Conservation (phyloP, 768 basidiomycete species). For the Termitomyces eurrhizus region DNA sequence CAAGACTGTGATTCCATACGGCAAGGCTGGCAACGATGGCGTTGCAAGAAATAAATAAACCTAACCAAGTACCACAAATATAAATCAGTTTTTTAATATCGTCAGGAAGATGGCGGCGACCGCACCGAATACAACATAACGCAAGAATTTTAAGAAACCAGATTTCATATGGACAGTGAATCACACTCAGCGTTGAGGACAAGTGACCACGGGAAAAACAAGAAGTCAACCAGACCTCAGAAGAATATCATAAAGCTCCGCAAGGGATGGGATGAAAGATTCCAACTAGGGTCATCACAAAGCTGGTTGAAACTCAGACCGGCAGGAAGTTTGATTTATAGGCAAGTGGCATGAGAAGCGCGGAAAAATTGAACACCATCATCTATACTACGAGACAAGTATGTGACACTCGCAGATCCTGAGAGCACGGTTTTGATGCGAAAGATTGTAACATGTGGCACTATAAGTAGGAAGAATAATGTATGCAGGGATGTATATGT, state of each 20-base stretch:
- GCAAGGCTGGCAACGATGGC: constrained; percentile 62
- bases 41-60: constrained; percentile 58
- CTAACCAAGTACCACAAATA: constrained; percentile 28
- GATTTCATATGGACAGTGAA: constrained; percentile 24
- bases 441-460: constrained; percentile 3
- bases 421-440: constrained; percentile 8
- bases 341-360: not conserved
- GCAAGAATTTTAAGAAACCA: constrained; percentile 43
- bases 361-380: not conserved
- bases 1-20: constrained; percentile 64
- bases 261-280: not conserved
- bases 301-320: constrained; percentile 16
- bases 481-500: constrained; percentile 11
- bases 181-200: not conserved
- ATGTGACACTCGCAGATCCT: constrained; percentile 8
- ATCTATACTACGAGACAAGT: not conserved
- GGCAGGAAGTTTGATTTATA: constrained; percentile 9
- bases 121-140: constrained; percentile 60
- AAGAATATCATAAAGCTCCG: constrained; percentile 9
- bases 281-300: not conserved
- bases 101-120: not conserved
- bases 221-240: not conserved
- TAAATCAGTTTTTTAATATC: not conserved
- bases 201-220: not conserved
- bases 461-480: constrained; percentile 14